Evolutionary conservation across 2,329 filamentous ascomycete species (phyloP).

Genomic region (Fusarium falciforme): DNA sequence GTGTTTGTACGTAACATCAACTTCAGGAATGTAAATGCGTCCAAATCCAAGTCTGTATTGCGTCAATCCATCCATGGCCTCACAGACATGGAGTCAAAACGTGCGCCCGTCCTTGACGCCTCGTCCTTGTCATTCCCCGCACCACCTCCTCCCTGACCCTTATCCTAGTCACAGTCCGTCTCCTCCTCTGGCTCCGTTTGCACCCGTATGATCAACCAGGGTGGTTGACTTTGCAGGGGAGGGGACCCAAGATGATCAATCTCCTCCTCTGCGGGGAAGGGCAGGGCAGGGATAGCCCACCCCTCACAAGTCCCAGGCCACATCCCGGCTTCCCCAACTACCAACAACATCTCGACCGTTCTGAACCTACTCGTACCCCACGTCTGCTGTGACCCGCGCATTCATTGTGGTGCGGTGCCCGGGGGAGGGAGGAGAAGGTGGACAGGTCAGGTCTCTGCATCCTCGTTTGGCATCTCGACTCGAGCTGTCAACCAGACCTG

Average conservation of each 20-base stretch:
- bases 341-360: neutral
- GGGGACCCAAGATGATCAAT: slow-evolving; percentile 6
- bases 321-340: slow-evolving; percentile 39
- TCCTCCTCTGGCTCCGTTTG: neutral
- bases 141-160: neutral
- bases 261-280: slow-evolving; percentile 11
- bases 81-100: neutral
- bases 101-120: neutral
- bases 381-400: slow-evolving; percentile 22
- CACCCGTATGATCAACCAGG: neutral
- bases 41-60: neutral
- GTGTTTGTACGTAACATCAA: slow-evolving; percentile 1
- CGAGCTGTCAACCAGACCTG: neutral
- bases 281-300: slow-evolving; percentile 17
- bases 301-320: slow-evolving; percentile 14
- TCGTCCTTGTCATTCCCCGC: slow-evolving; percentile 8
- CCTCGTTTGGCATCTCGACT: neutral
- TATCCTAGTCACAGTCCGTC: slow-evolving; percentile 10
- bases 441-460: neutral
- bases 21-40: neutral
- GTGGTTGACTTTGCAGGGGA: neutral
- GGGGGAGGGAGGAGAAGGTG: neutral
- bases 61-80: slow-evolving; percentile 2
- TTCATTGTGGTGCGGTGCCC: slow-evolving; percentile 13
- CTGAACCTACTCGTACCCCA: slow-evolving; percentile 20